Percentiles rank a stretch among this genome's conserved stretches.
Conservation (phyloP, 2,329 filamentous ascomycete species). For the Arthrinium phaeospermum region DNA sequence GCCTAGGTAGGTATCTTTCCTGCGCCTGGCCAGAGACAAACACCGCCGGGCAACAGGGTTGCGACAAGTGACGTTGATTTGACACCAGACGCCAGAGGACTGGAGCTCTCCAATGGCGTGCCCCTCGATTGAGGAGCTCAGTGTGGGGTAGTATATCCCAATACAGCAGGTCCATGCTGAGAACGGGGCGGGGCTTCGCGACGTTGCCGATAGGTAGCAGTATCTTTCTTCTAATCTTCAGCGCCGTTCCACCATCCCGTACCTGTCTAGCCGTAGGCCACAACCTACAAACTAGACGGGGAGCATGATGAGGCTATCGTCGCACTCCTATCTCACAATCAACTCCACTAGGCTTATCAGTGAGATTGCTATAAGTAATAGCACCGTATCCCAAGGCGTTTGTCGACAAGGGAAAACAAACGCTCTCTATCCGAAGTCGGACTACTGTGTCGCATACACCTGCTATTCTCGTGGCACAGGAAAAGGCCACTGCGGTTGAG, state of each 20-base stretch:
- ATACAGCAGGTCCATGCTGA: slow-evolving; percentile 22
- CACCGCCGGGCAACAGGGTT: neutral
- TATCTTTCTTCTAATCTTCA: neutral
- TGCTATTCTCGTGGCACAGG: neutral
- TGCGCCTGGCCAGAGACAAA: neutral
- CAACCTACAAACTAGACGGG: slow-evolving; percentile 7
- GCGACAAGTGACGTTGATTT: slow-evolving; percentile 10
- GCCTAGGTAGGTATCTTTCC: neutral
- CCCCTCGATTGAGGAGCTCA: slow-evolving; percentile 4
- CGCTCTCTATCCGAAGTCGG: neutral
- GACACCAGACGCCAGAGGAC: neutral
- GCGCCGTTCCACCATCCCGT: neutral
- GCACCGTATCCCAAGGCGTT: neutral
- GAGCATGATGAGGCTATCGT: slow-evolving; percentile 1
- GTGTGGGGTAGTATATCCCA: slow-evolving; percentile 20
- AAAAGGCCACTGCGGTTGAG: neutral
- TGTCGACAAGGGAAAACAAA: neutral
- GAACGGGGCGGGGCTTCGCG: neutral
- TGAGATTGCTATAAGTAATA: neutral
- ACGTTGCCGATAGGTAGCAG: neutral
- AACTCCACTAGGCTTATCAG: slow-evolving; percentile 9
- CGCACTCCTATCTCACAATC: neutral
- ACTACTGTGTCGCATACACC: neutral
- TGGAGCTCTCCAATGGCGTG: neutral
- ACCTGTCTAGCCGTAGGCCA: neutral